Evolutionary conservation across 192 early-diverging fungal species (phyloP).

Genomic region (Coemansia sp.): DNA sequence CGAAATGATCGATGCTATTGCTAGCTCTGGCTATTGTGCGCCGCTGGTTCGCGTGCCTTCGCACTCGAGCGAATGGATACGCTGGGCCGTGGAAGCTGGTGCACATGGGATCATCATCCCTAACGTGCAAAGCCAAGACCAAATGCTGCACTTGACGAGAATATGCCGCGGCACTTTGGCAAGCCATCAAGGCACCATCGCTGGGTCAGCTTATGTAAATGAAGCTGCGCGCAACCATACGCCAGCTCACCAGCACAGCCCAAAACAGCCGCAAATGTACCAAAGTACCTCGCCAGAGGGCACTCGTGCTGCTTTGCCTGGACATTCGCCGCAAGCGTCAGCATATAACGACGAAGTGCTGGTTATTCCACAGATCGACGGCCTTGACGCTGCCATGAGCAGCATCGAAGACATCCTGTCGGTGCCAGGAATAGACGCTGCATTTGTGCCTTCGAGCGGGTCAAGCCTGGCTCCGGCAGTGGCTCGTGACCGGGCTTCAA

Average conservation of each 20-base stretch:
- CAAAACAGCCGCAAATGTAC: not conserved
- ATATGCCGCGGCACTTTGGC: constrained; percentile 6
- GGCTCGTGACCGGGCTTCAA: not conserved
- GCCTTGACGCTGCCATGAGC: constrained; percentile 15
- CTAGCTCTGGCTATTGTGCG: constrained; percentile 19
- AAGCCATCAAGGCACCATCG: not conserved
- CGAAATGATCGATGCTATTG: constrained; percentile 45
- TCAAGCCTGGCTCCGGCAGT: constrained; percentile 3
- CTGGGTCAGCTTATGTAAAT: not conserved
- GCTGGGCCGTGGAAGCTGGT: constrained; percentile 40
- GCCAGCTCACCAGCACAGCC: not conserved
- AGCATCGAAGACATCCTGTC: constrained; percentile 38
- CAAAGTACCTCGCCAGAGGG: not conserved
- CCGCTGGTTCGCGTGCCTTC: constrained; percentile 45
- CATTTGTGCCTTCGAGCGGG: constrained; percentile 20
- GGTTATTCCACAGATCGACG: constrained; percentile 45
- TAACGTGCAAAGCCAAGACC: constrained; percentile 24
- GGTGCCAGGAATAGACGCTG: constrained; percentile 44
- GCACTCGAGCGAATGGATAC: constrained; percentile 30
- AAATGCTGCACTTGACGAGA: constrained; percentile 25
- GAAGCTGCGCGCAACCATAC: not conserved
- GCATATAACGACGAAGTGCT: constrained; percentile 8
- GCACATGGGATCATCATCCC: constrained; percentile 45
- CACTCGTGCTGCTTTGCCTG: not conserved
- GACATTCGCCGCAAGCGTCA: not conserved